Percentiles rank a stretch among this genome's conserved stretches.
These are phyloP conservation scores for Quambalaria eucalypti DNA, from an alignment of 1,284 basidiomycete genomes.

Conservation along the genomic window DNA sequence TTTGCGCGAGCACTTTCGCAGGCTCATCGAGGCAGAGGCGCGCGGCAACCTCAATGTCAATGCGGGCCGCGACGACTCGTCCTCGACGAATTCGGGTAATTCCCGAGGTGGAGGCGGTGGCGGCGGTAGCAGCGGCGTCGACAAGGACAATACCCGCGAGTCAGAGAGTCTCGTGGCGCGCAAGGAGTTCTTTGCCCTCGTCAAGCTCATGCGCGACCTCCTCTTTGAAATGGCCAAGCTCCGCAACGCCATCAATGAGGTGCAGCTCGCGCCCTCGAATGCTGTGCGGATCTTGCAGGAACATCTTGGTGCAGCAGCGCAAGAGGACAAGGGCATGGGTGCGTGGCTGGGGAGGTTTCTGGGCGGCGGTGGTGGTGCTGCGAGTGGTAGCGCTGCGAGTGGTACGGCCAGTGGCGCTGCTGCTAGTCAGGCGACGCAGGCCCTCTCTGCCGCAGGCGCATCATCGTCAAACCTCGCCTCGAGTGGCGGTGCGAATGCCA, in stretches of 20 bases:
- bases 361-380: slow-evolving; percentile 12
- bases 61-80: slow-evolving; percentile 5
- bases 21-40: slow-evolving; percentile 52
- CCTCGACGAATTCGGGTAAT: background rate
- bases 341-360: slow-evolving; percentile 31
- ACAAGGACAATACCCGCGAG: slow-evolving; percentile 55
- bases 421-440: background rate
- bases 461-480: background rate
- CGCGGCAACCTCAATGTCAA: slow-evolving; percentile 5
- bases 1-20: slow-evolving; percentile 66
- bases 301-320: slow-evolving; percentile 26
- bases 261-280: slow-evolving; percentile 74
- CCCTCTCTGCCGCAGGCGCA: background rate
- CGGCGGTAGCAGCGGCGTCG: slow-evolving; percentile 25
- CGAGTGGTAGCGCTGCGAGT: slow-evolving; percentile 3
- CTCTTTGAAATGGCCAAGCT: slow-evolving; percentile 75
- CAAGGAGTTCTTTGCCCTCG: slow-evolving; percentile 70
- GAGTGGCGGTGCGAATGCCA: too few species aligned
- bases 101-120: background rate
- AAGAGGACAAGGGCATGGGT: slow-evolving; percentile 18
- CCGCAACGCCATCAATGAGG: slow-evolving; percentile 74
- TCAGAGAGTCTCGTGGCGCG: slow-evolving; percentile 56
- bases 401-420: background rate
- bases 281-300: slow-evolving; percentile 48
- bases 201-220: slow-evolving; percentile 76